Evolutionary conservation across 495 filamentous ascomycete genomes (phyloP), one percentile per base, ranked within the genome.

Genomic region (Lineolata rhizophorae): DNA sequence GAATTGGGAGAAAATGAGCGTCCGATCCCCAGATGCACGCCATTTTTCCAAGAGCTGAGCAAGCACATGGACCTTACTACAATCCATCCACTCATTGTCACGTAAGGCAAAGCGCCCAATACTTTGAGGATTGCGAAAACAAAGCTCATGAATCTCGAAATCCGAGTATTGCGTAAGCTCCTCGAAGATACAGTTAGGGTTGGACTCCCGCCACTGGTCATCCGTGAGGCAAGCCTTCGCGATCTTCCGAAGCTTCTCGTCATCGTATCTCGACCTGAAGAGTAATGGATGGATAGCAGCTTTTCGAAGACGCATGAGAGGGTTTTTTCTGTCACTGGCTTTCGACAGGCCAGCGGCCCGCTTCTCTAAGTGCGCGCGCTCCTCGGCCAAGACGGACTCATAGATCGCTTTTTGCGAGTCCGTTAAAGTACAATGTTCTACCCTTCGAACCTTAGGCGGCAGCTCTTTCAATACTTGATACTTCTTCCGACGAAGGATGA

Each of bases 281-380:
- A 95, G 63, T 18, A 93, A 64, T 1, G 87, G 78, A 47, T 95
- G 90, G 20, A 95, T 91, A 0, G 90, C 75, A 3, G 87, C 82
- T 49, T 93, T 79, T 12, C 84, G 76, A 13, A 94, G 63, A 39
- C 78, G 74, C 72, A 94, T 92, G 56, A 92, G 69, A 15, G 83
- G 67, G 40, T 93, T 87, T 21, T 49, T 41, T 34, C 40, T 20
- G 52, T 72, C 40, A 60, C 62, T 71, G 16, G 53, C 52, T 2
- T 58, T 56, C 41, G 61, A n/a, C 64, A 40, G 60, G 10, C 69
- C 70, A 2, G 58, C 62, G 4, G 62, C 64, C 35, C 67, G 61
- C n/a, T n/a, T n/a, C n/a, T n/a, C n/a, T n/a, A n/a, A n/a, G n/a
- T n/a, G n/a, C n/a, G n/a, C 57, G 13, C 57, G 60, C 10, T 62